A percentile compares a stretch with the other conserved stretches of the same genome.
phyloP scores from a whole-genome alignment of 179 eudicot species.

The Amaranthus tricolor region DNA sequence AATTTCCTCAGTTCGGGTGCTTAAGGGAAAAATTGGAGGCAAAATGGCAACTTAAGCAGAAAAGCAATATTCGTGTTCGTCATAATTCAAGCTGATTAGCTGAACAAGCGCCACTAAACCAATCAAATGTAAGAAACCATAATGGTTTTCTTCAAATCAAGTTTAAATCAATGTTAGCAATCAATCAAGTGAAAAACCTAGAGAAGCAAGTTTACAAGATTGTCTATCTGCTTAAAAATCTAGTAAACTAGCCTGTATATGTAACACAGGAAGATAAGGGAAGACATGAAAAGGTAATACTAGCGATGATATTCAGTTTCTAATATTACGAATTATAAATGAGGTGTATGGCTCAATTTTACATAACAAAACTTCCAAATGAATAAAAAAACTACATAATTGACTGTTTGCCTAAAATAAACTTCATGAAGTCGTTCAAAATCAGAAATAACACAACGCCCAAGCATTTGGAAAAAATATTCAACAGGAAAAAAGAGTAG shows the following conservation, averaged over 20 bases:
- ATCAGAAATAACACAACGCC: constrained; percentile 11
- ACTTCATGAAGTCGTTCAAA: background rate
- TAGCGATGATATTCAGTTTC: too few species aligned
- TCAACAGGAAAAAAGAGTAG: constrained; percentile 11
- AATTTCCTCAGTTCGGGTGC: too few species aligned
- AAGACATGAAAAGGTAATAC: background rate
- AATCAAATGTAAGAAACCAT: too few species aligned
- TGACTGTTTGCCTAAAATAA: constrained; percentile 3
- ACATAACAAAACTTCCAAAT: background rate
- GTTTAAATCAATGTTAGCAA: too few species aligned
- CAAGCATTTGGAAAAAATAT: background rate
- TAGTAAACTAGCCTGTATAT: background rate
- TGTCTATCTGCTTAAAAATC: background rate
- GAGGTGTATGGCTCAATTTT: background rate
- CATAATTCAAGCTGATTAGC: too few species aligned
- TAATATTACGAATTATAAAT: background rate
- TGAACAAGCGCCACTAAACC: too few species aligned
- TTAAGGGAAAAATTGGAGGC: too few species aligned
- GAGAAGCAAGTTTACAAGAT: too few species aligned
- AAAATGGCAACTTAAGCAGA: too few species aligned
- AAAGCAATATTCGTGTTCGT: too few species aligned
- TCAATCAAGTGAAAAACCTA: too few species aligned
- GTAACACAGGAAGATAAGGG: background rate
- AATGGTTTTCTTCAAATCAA: too few species aligned
- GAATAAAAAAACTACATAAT: constrained; percentile 7